These are phyloP conservation scores for Linnemannia zychae DNA, from an alignment of 192 early-diverging fungal species.

Conservation along the genomic window DNA sequence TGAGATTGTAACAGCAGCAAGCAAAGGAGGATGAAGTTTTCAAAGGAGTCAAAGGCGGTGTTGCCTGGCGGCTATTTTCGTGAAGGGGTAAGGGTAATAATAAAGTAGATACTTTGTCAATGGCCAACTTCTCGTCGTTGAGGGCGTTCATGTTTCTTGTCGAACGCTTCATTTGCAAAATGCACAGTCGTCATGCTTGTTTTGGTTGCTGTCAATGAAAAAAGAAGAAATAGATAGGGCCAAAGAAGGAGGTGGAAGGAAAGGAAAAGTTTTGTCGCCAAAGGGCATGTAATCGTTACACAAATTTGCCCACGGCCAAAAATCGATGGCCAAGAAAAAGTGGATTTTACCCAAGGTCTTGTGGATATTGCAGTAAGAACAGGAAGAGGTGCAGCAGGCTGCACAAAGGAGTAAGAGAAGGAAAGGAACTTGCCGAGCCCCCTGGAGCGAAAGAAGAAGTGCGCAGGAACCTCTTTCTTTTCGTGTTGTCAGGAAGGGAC, in stretches of 20 bases:
- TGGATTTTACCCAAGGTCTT: not conserved
- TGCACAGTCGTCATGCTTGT: not conserved
- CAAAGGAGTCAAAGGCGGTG: not conserved
- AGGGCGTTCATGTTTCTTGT: too few relatives aligned
- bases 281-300: not conserved
- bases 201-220: not conserved
- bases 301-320: not conserved
- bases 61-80: not conserved
- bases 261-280: not conserved
- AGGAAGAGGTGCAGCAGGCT: not conserved
- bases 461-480: not conserved
- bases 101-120: not conserved
- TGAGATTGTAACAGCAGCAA: not conserved
- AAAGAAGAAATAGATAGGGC: not conserved
- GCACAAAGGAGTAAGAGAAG: not conserved
- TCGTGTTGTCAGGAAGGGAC: not conserved
- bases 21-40: not conserved
- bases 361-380: not conserved
- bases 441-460: not conserved
- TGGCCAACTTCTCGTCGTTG: too few relatives aligned
- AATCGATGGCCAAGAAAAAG: not conserved
- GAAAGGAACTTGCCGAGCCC: not conserved
- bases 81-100: not conserved
- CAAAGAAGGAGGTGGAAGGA: not conserved
- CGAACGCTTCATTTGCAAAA: not conserved